Evolutionary conservation across 148 eudicot genomes (phyloP).

Genomic region (Chenopodium berlandieri): DNA sequence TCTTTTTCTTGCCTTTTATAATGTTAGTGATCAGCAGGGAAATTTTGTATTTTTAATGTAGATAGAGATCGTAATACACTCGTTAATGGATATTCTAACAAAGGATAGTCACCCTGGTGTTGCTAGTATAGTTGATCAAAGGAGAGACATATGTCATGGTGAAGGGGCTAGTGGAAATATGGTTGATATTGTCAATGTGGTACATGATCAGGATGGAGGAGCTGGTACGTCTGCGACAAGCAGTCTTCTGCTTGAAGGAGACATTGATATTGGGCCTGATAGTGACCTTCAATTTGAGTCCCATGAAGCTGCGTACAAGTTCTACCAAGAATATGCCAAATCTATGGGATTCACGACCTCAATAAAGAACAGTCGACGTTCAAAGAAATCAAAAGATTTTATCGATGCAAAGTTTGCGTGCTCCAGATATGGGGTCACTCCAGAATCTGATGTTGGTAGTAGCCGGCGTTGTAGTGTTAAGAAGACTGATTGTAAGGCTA

Average conservation of each 20-base stretch:
- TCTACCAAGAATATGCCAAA: slow-evolving; percentile 67
- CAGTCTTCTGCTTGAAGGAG: slow-evolving; percentile 34
- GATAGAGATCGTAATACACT: slow-evolving; percentile 5
- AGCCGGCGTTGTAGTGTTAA: slow-evolving; percentile 39
- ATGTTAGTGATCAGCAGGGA: background rate
- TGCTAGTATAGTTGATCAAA: slow-evolving; percentile 25
- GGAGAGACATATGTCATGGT: slow-evolving; percentile 26
- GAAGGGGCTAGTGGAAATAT: slow-evolving; percentile 27
- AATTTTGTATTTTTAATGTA: slow-evolving; percentile 3
- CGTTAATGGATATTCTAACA: slow-evolving; percentile 18
- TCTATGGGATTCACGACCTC: slow-evolving; percentile 70
- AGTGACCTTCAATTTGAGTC: slow-evolving; percentile 68
- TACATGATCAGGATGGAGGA: slow-evolving; percentile 29
- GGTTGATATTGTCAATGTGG: slow-evolving; percentile 23
- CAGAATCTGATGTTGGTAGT: slow-evolving; percentile 42
- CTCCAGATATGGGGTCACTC: slow-evolving; percentile 63
- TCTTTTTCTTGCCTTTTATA: background rate
- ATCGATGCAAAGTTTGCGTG: slow-evolving; percentile 83
- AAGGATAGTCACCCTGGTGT: slow-evolving; percentile 19
- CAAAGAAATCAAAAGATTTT: slow-evolving; percentile 68
- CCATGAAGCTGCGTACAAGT: slow-evolving; percentile 67
- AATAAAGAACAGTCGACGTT: slow-evolving; percentile 68
- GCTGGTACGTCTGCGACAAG: slow-evolving; percentile 20
- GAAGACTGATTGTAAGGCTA: slow-evolving; percentile 77
- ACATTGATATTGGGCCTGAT: slow-evolving; percentile 38